These are phyloP conservation scores for Phytopythium litorale DNA, from an alignment of 352 stramenopile species.

Conservation along the genomic window DNA sequence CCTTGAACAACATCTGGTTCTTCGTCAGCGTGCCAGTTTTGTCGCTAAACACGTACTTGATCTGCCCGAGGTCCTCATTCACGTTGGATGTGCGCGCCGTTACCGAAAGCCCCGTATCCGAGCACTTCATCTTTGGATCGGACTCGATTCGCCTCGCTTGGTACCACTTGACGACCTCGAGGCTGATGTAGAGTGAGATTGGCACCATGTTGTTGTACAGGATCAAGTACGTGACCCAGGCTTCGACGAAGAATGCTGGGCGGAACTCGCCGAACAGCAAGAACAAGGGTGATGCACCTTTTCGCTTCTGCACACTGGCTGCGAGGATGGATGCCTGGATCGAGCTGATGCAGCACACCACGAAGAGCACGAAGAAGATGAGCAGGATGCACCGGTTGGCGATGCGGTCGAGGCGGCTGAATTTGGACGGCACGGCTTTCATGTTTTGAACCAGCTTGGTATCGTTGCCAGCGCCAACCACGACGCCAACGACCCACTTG, in stretches of 20 bases:
- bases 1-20: conserved; percentile 98
- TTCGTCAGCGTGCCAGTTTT: conserved; percentile 99
- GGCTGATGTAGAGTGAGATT: conserved; percentile 97
- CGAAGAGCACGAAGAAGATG: conserved; percentile 78
- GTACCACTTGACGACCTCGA: conserved; percentile 95
- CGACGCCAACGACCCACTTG: conserved; percentile 74
- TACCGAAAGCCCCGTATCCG: conserved; percentile 50
- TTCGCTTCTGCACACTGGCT: conserved; percentile 23
- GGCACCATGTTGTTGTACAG: conserved; percentile 93
- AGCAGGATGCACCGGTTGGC: conserved; percentile 81
- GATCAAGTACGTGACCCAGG: conserved; percentile 80
- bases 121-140: conserved; percentile 60
- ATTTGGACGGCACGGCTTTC: conserved; percentile 85
- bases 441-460: conserved; percentile 85
- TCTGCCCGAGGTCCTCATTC: conserved; percentile 95
- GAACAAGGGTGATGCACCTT: conserved; percentile 15
- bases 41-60: conserved; percentile 99
- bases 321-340: conserved; percentile 51
- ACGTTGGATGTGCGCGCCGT: conserved; percentile 92
- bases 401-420: conserved; percentile 73
- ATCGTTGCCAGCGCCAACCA: conserved; percentile 75
- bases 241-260: conserved; percentile 40
- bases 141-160: conserved; percentile 92
- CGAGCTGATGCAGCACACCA: conserved; percentile 63
- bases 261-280: conserved; percentile 31